These are phyloP conservation scores for Lactifluus subvellereus DNA, from an alignment of 768 basidiomycete species.

Conservation along the genomic window DNA sequence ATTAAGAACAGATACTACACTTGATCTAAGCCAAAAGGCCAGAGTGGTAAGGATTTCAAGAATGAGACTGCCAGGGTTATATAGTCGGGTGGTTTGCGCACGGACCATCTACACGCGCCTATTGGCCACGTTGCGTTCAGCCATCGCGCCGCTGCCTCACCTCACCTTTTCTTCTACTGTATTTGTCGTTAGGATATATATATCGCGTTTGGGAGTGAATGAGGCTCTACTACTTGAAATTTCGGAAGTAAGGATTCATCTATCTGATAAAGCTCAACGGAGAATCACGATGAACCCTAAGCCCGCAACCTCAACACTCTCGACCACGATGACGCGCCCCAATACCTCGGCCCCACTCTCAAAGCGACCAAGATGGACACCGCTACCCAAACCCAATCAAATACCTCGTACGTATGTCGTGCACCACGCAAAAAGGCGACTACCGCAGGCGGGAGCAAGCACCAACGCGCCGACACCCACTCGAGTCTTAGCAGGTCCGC, in stretches of 20 bases:
- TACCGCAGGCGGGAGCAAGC: conserved; percentile 43
- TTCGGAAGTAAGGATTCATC: not conserved
- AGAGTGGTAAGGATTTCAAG: conserved; percentile 59
- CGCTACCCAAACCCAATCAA: conserved; percentile 51
- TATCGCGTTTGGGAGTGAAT: conserved; percentile 27
- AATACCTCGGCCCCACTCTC: conserved; percentile 38
- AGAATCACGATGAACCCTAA: not conserved
- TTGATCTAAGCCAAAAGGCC: conserved; percentile 97
- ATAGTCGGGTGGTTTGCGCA: no score
- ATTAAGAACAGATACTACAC: conserved; percentile 97
- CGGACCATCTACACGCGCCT: no score
- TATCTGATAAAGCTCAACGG: not conserved
- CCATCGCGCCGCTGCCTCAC: no score
- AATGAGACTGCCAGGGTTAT: conserved; percentile 35
- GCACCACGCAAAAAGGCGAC: conserved; percentile 63
- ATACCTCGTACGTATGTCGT: conserved; percentile 58
- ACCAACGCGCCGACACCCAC: conserved; percentile 45
- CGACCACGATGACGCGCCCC: conserved; percentile 12
- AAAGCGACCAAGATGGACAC: conserved; percentile 41
- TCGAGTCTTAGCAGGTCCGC: conserved; percentile 15
- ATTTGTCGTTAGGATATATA: conserved; percentile 64
- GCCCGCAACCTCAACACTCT: not conserved
- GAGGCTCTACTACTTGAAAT: no score
- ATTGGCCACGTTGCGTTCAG: no score
- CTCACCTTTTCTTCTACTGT: no score